Evolutionary conservation across 495 filamentous ascomycete species (phyloP).

Genomic region (Chlorociboria aeruginascens): DNA sequence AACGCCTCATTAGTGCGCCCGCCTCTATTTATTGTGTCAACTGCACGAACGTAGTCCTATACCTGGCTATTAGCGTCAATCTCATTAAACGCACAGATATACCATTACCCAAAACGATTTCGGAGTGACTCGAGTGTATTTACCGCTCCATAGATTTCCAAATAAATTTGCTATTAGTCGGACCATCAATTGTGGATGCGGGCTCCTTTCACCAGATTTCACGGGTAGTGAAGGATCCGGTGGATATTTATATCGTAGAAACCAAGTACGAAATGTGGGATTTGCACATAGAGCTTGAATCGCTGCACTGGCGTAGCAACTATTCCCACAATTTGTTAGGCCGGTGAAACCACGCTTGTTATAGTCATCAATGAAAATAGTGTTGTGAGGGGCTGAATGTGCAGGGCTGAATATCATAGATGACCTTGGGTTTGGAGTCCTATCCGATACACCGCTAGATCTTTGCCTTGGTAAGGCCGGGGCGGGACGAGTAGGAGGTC

Average conservation of each 20-base stretch:
- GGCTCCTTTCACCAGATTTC: constrained; percentile 50
- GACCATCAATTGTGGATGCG: constrained; percentile 66
- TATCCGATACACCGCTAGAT: constrained; percentile 80
- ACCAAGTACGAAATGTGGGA: constrained; percentile 54
- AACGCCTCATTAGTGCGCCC: constrained; percentile 16
- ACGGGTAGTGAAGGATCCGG: constrained; percentile 29
- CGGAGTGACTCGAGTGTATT: constrained; percentile 38
- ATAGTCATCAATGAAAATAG: neutral
- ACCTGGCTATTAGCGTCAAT: neutral
- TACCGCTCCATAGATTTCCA: constrained; percentile 53
- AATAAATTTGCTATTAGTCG: constrained; percentile 66
- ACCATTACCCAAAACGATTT: constrained; percentile 51
- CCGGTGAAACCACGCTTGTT: constrained; percentile 38
- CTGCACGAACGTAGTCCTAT: constrained; percentile 26
- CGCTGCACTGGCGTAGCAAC: constrained; percentile 85
- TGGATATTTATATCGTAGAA: constrained; percentile 41
- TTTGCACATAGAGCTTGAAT: constrained; percentile 77
- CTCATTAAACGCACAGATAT: neutral
- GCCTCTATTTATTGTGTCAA: constrained; percentile 19
- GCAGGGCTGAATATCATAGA: constrained; percentile 19
- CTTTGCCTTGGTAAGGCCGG: constrained; percentile 76
- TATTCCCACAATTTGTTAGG: constrained; percentile 65
- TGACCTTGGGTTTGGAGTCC: constrained; percentile 29
- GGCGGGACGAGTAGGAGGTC: constrained; percentile 53
- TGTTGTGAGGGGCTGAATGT: constrained; percentile 9